These are phyloP conservation scores for Cyberlindnera mrakii DNA, from an alignment of 805 yeast genomes.

Conservation along the genomic window DNA sequence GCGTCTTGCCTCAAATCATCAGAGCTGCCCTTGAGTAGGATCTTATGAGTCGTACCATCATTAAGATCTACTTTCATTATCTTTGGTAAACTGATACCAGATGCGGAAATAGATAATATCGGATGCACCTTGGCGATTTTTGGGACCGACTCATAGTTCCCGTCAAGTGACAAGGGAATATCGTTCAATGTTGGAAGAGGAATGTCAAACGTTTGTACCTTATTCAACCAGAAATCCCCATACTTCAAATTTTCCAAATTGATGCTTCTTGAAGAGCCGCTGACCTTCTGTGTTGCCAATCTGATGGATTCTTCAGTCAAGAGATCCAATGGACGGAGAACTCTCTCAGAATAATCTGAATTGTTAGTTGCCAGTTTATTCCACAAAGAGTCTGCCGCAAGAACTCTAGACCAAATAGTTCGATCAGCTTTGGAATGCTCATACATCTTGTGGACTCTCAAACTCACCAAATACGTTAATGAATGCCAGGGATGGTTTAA, in stretches of 20 bases:
- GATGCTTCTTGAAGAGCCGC: constrained; percentile 15
- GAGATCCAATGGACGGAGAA: constrained; percentile 39
- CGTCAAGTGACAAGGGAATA: constrained; percentile 34
- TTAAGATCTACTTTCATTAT: constrained; percentile 50
- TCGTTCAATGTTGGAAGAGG: constrained; percentile 66
- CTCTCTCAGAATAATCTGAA: constrained; percentile 20
- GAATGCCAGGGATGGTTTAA: constrained; percentile 67
- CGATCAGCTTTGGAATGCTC: constrained; percentile 28
- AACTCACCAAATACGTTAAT: constrained; percentile 54
- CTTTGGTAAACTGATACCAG: constrained; percentile 88
- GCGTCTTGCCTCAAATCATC: constrained; percentile 96
- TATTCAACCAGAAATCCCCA: constrained; percentile 54
- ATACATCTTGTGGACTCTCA: constrained; percentile 39
- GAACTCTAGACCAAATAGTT: constrained; percentile 37
- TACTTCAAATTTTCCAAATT: constrained; percentile 28
- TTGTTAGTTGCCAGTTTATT: constrained; percentile 26
- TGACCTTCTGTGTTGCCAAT: constrained; percentile 42
- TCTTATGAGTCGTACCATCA: constrained; percentile 52
- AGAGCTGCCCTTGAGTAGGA: constrained; percentile 75
- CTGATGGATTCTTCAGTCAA: constrained; percentile 46
- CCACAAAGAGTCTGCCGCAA: constrained; percentile 49
- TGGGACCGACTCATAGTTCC: constrained; percentile 42
- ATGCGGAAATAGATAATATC: constrained; percentile 53
- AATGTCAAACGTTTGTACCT: constrained; percentile 37
- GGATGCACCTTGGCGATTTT: constrained; percentile 39